A percentile compares a stretch with the other conserved stretches of the same genome.
Conservation (phyloP, 73 alveolate species). For the Durusdinium trenchii region DNA sequence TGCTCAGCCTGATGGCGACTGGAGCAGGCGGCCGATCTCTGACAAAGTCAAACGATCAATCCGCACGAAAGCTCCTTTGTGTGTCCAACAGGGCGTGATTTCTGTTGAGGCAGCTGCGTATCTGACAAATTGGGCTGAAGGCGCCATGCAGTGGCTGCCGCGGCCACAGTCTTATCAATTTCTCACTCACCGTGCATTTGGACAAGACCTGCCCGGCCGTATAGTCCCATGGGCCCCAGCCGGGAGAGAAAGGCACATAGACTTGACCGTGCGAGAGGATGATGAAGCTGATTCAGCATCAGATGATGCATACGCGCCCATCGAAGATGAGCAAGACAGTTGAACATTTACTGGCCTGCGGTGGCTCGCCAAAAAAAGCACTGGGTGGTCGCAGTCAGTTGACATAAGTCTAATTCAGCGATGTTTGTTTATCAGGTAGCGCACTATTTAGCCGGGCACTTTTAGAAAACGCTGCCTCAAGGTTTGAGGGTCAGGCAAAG, state of each 20-base stretch:
- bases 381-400: neutral
- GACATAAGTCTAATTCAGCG: no score
- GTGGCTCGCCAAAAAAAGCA: neutral
- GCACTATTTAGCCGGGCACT: neutral
- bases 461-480: neutral
- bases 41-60: neutral
- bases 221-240: neutral
- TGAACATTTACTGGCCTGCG: no score
- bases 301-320: conserved; percentile 20
- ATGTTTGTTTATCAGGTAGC: neutral
- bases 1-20: conserved; percentile 11
- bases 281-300: conserved; percentile 8
- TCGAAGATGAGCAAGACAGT: neutral
- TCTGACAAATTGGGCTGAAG: neutral
- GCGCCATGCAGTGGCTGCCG: neutral
- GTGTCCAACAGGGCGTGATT: neutral
- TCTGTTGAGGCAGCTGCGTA: neutral
- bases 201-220: neutral
- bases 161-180: neutral
- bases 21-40: neutral
- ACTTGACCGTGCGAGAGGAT: neutral
- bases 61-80: neutral
- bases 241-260: neutral
- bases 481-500: neutral
- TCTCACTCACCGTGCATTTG: neutral